Evolutionary conservation across 805 yeast genomes (phyloP).

Genomic region (Wickerhamiella brachini): DNA sequence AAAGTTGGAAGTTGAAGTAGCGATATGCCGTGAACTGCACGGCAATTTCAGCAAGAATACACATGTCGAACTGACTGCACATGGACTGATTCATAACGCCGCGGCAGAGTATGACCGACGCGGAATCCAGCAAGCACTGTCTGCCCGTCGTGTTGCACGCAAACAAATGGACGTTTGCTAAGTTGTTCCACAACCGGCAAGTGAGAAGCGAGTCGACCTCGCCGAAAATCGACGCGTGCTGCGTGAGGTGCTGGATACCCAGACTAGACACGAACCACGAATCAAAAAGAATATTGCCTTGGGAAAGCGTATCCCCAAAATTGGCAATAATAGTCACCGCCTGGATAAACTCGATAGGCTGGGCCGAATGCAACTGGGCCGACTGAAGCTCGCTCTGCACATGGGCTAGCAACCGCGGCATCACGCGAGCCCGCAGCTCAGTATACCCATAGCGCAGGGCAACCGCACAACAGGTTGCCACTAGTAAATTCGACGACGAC

Average conservation of each 20-base stretch:
- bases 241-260: conserved; percentile 44
- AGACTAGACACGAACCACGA: conserved; percentile 57
- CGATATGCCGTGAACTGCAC: conserved; percentile 45
- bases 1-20: conserved; percentile 32
- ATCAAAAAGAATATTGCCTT: conserved; percentile 41
- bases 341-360: conserved; percentile 49
- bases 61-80: conserved; percentile 68
- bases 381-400: conserved; percentile 37
- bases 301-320: conserved; percentile 48
- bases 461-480: conserved; percentile 52
- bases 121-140: conserved; percentile 46
- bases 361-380: conserved; percentile 31
- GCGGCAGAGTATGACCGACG: conserved; percentile 44
- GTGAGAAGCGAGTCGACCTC: conserved; percentile 25
- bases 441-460: conserved; percentile 40
- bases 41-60: conserved; percentile 66
- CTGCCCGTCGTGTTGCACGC: conserved; percentile 54
- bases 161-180: conserved; percentile 53
- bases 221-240: conserved; percentile 6
- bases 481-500: conserved; percentile 42
- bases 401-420: conserved; percentile 32
- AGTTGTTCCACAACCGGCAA: conserved; percentile 54
- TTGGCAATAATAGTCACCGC: conserved; percentile 52
- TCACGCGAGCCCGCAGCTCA: conserved; percentile 29
- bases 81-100: conserved; percentile 41